Conservation (phyloP, 495 filamentous ascomycete genomes). For the Xylaria scruposa region DNA sequence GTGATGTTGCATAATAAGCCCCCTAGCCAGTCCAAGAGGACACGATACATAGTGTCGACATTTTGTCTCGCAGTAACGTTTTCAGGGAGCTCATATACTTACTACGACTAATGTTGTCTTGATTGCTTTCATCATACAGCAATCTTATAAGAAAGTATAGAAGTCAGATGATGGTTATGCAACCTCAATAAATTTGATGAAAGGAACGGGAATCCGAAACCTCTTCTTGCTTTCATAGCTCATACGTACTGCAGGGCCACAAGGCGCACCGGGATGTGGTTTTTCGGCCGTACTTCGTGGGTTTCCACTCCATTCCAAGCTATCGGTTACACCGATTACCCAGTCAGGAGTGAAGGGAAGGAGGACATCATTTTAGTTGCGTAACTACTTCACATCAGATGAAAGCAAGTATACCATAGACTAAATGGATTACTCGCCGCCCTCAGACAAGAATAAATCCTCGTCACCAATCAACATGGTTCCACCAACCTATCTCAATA, state of each 20-base stretch:
- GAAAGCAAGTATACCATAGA: neutral
- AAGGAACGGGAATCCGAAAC: neutral
- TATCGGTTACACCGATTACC: conserved; percentile 5
- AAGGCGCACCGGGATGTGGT: neutral
- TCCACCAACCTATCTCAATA: neutral
- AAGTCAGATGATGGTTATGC: neutral
- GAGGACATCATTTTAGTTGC: neutral
- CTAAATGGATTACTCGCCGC: neutral
- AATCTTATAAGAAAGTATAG: neutral
- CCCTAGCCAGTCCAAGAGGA: no score
- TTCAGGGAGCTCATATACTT: no score
- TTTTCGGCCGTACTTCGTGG: neutral
- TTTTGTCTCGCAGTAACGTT: no score
- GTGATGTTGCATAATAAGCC: neutral
- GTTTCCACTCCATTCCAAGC: neutral
- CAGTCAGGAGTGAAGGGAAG: neutral
- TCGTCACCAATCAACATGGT: neutral
- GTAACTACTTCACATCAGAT: neutral
- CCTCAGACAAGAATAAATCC: neutral
- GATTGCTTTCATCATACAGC: neutral
- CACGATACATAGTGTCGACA: no score
- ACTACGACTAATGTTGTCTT: neutral
- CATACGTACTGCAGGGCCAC: no score
- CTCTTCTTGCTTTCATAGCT: no score
- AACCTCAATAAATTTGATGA: neutral